Base-by-base conservation (phyloP, 2,329 filamentous ascomycete genomes). In the Apiospora kogelbergensis region DNA sequence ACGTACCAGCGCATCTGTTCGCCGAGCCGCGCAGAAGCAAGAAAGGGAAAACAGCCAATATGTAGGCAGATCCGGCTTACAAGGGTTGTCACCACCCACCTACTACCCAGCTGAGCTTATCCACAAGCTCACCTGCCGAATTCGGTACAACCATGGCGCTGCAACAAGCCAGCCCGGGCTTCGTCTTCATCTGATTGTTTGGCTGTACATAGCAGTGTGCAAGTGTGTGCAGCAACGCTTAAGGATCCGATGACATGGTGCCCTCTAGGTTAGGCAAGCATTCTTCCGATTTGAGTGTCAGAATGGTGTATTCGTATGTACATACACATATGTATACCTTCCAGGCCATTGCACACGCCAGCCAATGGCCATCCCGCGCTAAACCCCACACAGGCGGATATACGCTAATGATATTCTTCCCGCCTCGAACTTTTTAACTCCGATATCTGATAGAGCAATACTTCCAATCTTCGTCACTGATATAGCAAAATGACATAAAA, bases 71-170 rank as follows among this genome's bases (percentile, higher is more conserved):
- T 60, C 20, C 20, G 17, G 37, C 26, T 37, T 60, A 60, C 53
- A 60, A 30, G 48, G 53, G 30, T 37, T n/a, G 30, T 11, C 53
- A 37, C 33, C 33, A 33, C n/a, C n/a, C n/a, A n/a, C n/a, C n/a
- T n/a, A n/a, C n/a, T n/a, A 33, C 53, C 30, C 53, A 37, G 30
- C 53, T 57, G 63, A 42, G 5, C 22, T 33, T 24, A 66, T 37
- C 68, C 68, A 69, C 68, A 67, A 33, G 65, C 68, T 53, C 67
- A 69, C 68, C 68, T 69, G 68, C 68, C 68, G 53, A 65, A 69
- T 69, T 20, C n/a, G 68, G 68, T 53, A 67, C 53, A 60, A 30
- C 53, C 53, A n/a, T 37, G 30, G 30, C 30, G 17, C 53, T 60
- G 53, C 53, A 37, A 37, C 30, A 20, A 60, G 53, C 53, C 30